Base-by-base conservation (phyloP, 208 protist species). In the Balamuthia mandrillaris region DNA sequence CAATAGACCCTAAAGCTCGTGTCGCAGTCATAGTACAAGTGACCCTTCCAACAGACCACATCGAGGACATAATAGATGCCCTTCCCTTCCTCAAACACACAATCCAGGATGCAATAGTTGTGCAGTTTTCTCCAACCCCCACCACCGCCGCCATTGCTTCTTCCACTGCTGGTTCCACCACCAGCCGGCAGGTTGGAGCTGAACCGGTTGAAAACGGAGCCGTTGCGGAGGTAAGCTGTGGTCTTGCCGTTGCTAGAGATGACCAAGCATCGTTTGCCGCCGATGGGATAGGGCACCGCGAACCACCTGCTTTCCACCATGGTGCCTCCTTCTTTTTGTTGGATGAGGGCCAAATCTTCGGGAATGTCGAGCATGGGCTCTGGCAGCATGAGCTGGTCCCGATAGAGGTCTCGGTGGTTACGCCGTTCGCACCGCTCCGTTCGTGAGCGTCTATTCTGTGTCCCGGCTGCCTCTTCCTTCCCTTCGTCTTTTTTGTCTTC, bases 21-120 rank as follows among this genome's bases (percentile, higher is more conserved):
- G 6, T 91, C 81, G 42, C 85, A 91, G 61, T 91, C 89, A 9
- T 89, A 91, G n/a, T 86, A 61, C 4, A 84, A 37, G 29, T 89
- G 81, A 29, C 75, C 89, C 45, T 86, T 72, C 89, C 89, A 91
- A 27, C 63, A 85, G 29, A 89, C 10, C 16, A 91, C 63, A 54
- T 91, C 89, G 2, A 91, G 54, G 24, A 91, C 81, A 51, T 87
- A 91, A 41, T 87, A 87, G 1, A 49, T 87, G 0, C 49, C 7
- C 39, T 35, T 39, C 0, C 27, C 4, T 6, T 74, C 58, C 41
- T 87, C 45, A 31, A 42, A 90, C 6, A 90, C 41, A 44, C 87
- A 90, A 51, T 90, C 87, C 0, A 90, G 51, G 2, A 90, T 89
- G 60, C 85, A 89, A 60, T 86, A 81, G 37, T 81, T 81, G n/a